Conservation (phyloP, 176 grass and related monocot genomes). For the Juncus inflexus region DNA sequence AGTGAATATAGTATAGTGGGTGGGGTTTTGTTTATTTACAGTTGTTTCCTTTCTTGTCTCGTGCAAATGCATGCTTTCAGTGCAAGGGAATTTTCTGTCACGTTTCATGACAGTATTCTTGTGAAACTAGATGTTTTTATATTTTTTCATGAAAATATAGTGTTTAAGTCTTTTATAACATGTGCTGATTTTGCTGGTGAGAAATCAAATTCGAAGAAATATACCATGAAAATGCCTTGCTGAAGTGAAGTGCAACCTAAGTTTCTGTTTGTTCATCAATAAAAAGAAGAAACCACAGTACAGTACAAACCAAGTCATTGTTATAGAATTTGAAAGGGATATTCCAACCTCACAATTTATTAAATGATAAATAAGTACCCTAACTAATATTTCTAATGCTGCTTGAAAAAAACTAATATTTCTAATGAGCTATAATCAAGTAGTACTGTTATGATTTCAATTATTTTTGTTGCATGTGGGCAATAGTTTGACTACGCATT, state of each 20-base stretch:
- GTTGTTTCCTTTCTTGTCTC: neutral
- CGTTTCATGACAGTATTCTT: slow-evolving; percentile 4
- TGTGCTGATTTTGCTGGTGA: slow-evolving; percentile 4
- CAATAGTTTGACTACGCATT: no score
- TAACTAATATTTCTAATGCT: no score
- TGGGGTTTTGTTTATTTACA: neutral
- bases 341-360: slow-evolving; percentile 21
- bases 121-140: neutral
- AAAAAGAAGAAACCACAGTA: no score
- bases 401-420: no score
- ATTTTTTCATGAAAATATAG: neutral
- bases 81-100: slow-evolving; percentile 27
- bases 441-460: no score
- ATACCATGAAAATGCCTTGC: neutral
- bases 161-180: no score
- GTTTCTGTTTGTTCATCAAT: neutral
- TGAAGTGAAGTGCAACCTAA: slow-evolving; percentile 25
- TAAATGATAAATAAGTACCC: no score
- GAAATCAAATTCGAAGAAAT: slow-evolving; percentile 22
- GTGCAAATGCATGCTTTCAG: slow-evolving; percentile 9
- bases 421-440: no score
- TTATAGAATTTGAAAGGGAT: slow-evolving; percentile 23
- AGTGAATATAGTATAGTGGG: neutral
- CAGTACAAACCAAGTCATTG: neutral
- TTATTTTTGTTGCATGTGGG: no score